phyloP scores from a whole-genome alignment of 129 eudicot genomes.

The Gnaphalium uliginosum region DNA sequence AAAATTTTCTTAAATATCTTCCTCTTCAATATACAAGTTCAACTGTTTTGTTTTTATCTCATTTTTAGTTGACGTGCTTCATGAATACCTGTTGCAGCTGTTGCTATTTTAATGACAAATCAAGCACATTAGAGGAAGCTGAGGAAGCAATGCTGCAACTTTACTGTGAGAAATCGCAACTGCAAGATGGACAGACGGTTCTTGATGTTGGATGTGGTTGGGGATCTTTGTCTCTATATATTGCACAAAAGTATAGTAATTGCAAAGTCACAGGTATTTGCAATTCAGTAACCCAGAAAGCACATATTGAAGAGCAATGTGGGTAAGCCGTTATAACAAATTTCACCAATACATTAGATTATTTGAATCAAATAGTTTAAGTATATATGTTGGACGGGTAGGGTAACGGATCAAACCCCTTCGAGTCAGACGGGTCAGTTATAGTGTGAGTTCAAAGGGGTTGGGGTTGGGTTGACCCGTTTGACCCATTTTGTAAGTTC shows the following conservation, averaged over 20 bases:
- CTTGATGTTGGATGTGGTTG: constrained; percentile 99
- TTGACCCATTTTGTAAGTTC: not conserved
- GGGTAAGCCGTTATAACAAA: constrained; percentile 39
- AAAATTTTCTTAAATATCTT: too few relatives aligned
- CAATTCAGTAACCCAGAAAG: constrained; percentile 91
- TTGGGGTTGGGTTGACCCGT: not conserved
- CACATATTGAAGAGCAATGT: constrained; percentile 77
- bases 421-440: too few relatives aligned
- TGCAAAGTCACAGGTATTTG: constrained; percentile 90
- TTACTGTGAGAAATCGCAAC: constrained; percentile 80
- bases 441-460: too few relatives aligned
- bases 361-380: not conserved
- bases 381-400: too few relatives aligned
- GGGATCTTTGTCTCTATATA: constrained; percentile 82
- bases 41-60: not conserved
- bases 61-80: constrained; percentile 14
- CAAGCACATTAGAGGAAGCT: constrained; percentile 87
- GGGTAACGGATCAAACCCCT: too few relatives aligned
- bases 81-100: constrained; percentile 56
- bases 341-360: not conserved
- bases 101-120: constrained; percentile 69
- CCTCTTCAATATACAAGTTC: not conserved
- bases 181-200: constrained; percentile 88
- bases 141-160: constrained; percentile 85
- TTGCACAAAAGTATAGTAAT: constrained; percentile 71